Percentiles rank a stretch among this genome's conserved stretches.
phyloP scores from a whole-genome alignment of 2,329 filamentous ascomycete genomes.

The Microdochium nivale region DNA sequence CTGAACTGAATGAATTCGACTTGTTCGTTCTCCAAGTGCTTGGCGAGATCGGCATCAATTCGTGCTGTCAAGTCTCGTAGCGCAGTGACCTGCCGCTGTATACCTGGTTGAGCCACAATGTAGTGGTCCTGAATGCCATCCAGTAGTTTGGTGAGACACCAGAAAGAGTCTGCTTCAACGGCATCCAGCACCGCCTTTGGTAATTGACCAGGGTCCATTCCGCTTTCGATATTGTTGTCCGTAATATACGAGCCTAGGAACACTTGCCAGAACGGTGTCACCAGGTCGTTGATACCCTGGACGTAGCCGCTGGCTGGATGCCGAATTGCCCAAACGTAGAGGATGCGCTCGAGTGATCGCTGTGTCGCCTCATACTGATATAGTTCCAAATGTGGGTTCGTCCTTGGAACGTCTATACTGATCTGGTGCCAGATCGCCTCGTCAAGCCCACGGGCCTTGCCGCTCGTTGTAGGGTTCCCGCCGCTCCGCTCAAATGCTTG shows the following conservation, averaged over 20 bases:
- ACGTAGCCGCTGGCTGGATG: constrained; percentile 97
- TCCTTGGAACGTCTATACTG: constrained; percentile 93
- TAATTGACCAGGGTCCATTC: constrained; percentile 94
- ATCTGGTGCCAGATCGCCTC: constrained; percentile 99
- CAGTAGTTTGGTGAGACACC: constrained; percentile 96
- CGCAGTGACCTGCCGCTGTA: constrained; percentile 85
- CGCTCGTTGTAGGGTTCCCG: constrained; percentile 25
- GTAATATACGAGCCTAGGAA: constrained; percentile 92
- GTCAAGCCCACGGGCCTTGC: constrained; percentile 63
- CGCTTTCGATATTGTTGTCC: constrained; percentile 83
- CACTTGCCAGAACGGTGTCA: constrained; percentile 96
- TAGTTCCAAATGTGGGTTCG: constrained; percentile 89
- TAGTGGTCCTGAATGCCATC: constrained; percentile 99
- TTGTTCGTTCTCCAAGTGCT: constrained; percentile 81
- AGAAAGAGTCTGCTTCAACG: constrained; percentile 95
- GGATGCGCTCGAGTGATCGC: constrained; percentile 82
- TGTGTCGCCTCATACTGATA: constrained; percentile 97
- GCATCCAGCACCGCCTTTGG: constrained; percentile 87
- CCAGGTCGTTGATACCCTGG: constrained; percentile 96
- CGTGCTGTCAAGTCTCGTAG: constrained; percentile 83
- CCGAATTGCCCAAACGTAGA: constrained; percentile 96
- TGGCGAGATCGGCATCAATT: constrained; percentile 77
- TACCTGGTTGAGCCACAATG: constrained; percentile 94
- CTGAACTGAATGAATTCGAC: constrained; percentile 99
- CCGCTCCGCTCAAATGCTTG: constrained; percentile 63